Conservation (phyloP, 2,329 filamentous ascomycete species). For the Tothia fuscella region DNA sequence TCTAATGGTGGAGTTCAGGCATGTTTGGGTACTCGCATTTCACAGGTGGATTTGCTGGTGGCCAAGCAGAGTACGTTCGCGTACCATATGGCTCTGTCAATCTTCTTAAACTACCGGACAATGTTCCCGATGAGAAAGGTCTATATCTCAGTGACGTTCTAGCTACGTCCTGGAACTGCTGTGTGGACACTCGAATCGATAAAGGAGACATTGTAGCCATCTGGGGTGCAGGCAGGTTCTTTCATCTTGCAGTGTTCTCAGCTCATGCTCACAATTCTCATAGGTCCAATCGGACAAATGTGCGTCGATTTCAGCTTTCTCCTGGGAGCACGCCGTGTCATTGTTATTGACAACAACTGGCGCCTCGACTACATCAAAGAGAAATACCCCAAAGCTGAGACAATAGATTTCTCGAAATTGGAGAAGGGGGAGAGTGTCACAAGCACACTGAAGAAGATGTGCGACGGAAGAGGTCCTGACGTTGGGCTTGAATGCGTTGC, state of each 20-base stretch:
- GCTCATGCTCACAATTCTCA: no score
- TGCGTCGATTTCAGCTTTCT: conserved; percentile 53
- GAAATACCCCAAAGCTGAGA: conserved; percentile 53
- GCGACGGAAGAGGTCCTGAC: conserved; percentile 57
- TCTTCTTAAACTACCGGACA: conserved; percentile 63
- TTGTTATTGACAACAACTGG: conserved; percentile 66
- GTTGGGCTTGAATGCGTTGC: conserved; percentile 58
- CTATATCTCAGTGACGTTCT: conserved; percentile 75
- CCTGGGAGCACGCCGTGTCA: conserved; percentile 64
- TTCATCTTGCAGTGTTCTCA: no score
- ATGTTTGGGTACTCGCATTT: conserved; percentile 52
- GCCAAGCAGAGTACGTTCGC: conserved; percentile 76
- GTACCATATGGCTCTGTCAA: conserved; percentile 75
- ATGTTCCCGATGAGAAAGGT: conserved; percentile 72
- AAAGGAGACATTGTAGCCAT: conserved; percentile 66
- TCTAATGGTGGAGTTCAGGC: no score
- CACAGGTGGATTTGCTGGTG: conserved; percentile 76
- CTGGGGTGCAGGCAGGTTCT: conserved; percentile 82
- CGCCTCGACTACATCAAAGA: conserved; percentile 56
- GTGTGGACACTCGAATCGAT: conserved; percentile 74
- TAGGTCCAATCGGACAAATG: conserved; percentile 77
- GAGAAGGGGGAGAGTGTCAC: conserved; percentile 52
- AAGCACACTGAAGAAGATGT: conserved; percentile 60
- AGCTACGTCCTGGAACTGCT: conserved; percentile 66
- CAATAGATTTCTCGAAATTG: conserved; percentile 59